Evolutionary conservation across 257 asterid genomes (phyloP).

Genomic region (Penstemon davidsonii): DNA sequence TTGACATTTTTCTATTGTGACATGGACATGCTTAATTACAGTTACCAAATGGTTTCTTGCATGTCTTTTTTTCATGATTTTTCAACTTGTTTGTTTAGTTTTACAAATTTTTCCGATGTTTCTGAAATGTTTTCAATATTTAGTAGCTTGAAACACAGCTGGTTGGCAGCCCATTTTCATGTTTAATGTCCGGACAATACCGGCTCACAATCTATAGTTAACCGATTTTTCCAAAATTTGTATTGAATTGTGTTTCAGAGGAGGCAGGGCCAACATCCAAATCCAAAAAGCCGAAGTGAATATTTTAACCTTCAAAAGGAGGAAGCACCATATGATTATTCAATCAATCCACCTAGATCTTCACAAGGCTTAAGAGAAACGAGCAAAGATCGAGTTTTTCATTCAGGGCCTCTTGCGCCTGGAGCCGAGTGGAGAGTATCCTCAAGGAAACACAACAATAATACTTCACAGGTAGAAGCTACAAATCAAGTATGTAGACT

Average conservation of each 20-base stretch:
- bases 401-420: constrained; percentile 74
- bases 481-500: constrained; percentile 39
- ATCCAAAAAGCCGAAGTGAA: constrained; percentile 48
- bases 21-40: too few relatives aligned
- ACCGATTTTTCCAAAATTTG: neutral
- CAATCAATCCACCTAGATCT: constrained; percentile 34
- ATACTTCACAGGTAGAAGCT: constrained; percentile 36
- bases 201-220: neutral
- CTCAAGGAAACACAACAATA: constrained; percentile 43
- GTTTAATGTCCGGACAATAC: neutral
- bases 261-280: constrained; percentile 43
- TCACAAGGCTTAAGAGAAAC: constrained; percentile 39
- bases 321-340: constrained; percentile 40
- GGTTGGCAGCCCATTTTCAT: too few relatives aligned
- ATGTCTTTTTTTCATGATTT: too few relatives aligned
- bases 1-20: too few relatives aligned
- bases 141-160: too few relatives aligned
- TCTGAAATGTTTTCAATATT: too few relatives aligned
- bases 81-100: too few relatives aligned
- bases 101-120: too few relatives aligned
- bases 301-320: constrained; percentile 39
- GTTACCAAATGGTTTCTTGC: too few relatives aligned
- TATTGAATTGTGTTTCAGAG: constrained; percentile 41
- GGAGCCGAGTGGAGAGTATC: constrained; percentile 47
- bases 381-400: constrained; percentile 43